Evolutionary conservation across 139 green algal genomes (phyloP).

Genomic region (Nannochloris sp.): DNA sequence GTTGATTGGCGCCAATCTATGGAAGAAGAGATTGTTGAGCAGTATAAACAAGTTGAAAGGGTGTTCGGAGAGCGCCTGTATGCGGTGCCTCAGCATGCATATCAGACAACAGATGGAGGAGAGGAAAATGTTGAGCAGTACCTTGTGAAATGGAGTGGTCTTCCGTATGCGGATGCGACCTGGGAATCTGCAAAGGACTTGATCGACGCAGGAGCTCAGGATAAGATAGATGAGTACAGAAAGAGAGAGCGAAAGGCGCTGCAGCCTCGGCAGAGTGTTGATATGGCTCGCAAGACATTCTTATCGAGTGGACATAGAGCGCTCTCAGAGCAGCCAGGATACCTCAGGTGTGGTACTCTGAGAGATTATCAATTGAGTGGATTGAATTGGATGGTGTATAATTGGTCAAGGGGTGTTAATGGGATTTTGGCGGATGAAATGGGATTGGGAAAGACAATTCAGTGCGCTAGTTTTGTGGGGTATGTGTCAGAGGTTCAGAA

Average conservation of each 20-base stretch:
- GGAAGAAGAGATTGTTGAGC: conserved; percentile 72
- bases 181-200: conserved; percentile 66
- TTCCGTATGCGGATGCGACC: conserved; percentile 85
- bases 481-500: background rate
- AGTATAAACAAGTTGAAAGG: conserved; percentile 65
- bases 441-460: conserved; percentile 79
- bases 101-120: conserved; percentile 16
- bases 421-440: conserved; percentile 95
- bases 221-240: conserved; percentile 43
- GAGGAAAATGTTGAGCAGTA: conserved; percentile 34
- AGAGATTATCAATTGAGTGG: conserved; percentile 87
- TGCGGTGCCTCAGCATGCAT: background rate
- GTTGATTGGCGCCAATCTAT: conserved; percentile 73
- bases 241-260: conserved; percentile 42
- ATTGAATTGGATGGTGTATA: conserved; percentile 83
- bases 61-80: conserved; percentile 38
- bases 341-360: conserved; percentile 41
- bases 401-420: conserved; percentile 66
- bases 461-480: conserved; percentile 37
- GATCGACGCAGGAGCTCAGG: conserved; percentile 16
- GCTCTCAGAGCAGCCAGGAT: background rate
- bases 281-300: conserved; percentile 51
- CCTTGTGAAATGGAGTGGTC: conserved; percentile 85
- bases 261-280: conserved; percentile 39
- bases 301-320: conserved; percentile 1